Conservation (phyloP, 2,329 filamentous ascomycete genomes). For the Paraphoma chrysanthemicola region DNA sequence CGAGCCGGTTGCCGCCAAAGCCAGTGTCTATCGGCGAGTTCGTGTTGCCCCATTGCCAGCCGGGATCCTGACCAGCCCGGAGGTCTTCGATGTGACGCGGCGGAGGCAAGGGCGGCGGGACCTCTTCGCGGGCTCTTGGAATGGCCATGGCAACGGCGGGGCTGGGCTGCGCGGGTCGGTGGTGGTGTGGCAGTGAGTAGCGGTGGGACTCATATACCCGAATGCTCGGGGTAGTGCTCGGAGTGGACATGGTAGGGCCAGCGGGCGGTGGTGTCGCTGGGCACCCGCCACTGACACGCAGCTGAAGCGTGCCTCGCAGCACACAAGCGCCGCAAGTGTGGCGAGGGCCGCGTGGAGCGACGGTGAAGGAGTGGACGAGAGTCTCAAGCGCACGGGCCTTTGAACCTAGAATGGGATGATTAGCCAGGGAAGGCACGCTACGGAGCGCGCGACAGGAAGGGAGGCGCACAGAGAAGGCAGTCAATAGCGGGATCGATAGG, state of each 20-base stretch:
- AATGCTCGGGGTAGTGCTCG: constrained; percentile 49
- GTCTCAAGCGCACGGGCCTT: constrained; percentile 9
- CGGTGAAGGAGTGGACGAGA: constrained; percentile 21
- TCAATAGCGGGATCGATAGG: background rate
- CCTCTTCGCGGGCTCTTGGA: constrained; percentile 61
- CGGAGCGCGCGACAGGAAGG: constrained; percentile 34
- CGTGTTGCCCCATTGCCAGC: constrained; percentile 69
- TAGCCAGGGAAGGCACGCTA: constrained; percentile 16
- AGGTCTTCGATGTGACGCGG: constrained; percentile 66
- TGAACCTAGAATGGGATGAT: background rate
- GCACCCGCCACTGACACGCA: constrained; percentile 41
- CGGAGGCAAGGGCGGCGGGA: constrained; percentile 71
- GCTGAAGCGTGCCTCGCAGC: constrained; percentile 41
- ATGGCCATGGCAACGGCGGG: constrained; percentile 66
- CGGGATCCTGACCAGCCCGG: constrained; percentile 64
- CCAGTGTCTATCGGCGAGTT: constrained; percentile 59
- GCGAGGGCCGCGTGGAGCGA: constrained; percentile 30
- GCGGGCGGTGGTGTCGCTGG: constrained; percentile 24
- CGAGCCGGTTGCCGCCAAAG: constrained; percentile 54
- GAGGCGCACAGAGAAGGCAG: constrained; percentile 7
- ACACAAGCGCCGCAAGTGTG: constrained; percentile 34
- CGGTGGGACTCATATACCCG: constrained; percentile 52
- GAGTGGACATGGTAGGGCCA: constrained; percentile 43
- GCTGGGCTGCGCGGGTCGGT: constrained; percentile 45
- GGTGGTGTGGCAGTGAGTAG: constrained; percentile 40